Evolutionary conservation across 2,329 filamentous ascomycete species (phyloP).

Genomic region (Ophiosphaerella herpotricha): DNA sequence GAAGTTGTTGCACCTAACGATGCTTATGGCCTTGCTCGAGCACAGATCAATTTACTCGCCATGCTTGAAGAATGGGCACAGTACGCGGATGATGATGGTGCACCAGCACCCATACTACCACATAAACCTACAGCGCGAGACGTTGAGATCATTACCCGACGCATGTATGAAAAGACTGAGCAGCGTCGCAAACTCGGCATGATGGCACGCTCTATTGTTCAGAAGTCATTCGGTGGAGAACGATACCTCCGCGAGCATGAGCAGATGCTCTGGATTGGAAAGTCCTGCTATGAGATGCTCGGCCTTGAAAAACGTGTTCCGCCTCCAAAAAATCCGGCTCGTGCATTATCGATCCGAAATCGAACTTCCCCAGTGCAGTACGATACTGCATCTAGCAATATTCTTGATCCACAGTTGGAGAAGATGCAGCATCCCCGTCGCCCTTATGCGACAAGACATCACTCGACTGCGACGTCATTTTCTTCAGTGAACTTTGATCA

Average conservation of each 20-base stretch:
- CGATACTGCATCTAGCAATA: constrained; percentile 29
- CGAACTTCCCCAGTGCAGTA: constrained; percentile 6
- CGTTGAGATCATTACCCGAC: constrained; percentile 58
- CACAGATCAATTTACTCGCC: constrained; percentile 65
- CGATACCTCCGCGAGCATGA: constrained; percentile 66
- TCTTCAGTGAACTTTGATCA: constrained; percentile 40
- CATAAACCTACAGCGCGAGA: constrained; percentile 56
- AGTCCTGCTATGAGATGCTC: constrained; percentile 42
- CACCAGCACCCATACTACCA: constrained; percentile 50
- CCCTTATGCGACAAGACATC: constrained; percentile 24
- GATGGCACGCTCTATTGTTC: constrained; percentile 62
- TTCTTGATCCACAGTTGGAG: constrained; percentile 37
- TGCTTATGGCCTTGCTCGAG: constrained; percentile 62
- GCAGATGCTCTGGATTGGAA: constrained; percentile 53
- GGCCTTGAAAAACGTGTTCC: constrained; percentile 30
- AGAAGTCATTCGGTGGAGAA: constrained; percentile 63
- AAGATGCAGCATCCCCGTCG: constrained; percentile 44
- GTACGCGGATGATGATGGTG: constrained; percentile 58
- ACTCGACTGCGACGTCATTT: constrained; percentile 37
- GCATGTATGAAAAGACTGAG: constrained; percentile 65
- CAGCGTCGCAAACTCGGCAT: constrained; percentile 63
- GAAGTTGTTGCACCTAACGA: constrained; percentile 69
- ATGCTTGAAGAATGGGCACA: constrained; percentile 66
- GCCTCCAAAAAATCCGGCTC: constrained; percentile 35
- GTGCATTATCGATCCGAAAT: constrained; percentile 29